A percentile compares a stretch with the other conserved stretches of the same genome.
These are phyloP conservation scores for Gynandropsis gynandra DNA, from an alignment of 345 rosid species.

Conservation along the genomic window DNA sequence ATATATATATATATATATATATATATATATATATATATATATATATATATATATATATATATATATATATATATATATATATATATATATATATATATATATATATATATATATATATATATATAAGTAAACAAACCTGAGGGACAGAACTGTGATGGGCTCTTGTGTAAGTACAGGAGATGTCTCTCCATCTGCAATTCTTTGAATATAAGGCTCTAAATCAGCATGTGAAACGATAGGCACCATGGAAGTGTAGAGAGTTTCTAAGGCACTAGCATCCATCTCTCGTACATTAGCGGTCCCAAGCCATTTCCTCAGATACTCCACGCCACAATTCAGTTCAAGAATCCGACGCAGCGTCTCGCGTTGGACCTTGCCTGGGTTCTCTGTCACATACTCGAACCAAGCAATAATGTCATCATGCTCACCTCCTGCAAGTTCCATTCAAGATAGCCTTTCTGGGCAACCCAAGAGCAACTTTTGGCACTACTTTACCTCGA, in stretches of 20 bases:
- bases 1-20: conserved; percentile 6
- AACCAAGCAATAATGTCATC: conserved; percentile 65
- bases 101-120: not conserved
- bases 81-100: not conserved
- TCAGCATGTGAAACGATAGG: conserved; percentile 85
- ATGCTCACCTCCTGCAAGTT: conserved; percentile 12
- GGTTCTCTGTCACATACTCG: conserved; percentile 43
- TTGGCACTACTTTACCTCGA: conserved; percentile 1
- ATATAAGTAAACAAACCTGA: conserved; percentile 42
- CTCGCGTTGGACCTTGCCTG: conserved; percentile 49
- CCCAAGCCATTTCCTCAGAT: conserved; percentile 61
- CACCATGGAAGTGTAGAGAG: conserved; percentile 54
- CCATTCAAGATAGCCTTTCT: conserved; percentile 23
- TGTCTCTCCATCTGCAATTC: conserved; percentile 82
- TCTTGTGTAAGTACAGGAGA: conserved; percentile 68
- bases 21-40: too few species aligned
- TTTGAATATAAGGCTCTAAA: conserved; percentile 67
- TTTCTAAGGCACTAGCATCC: conserved; percentile 56
- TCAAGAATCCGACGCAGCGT: conserved; percentile 66
- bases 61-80: not conserved
- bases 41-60: not conserved
- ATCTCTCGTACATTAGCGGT: conserved; percentile 34
- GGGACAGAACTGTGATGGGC: conserved; percentile 57
- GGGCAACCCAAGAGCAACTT: not conserved
- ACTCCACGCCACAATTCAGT: conserved; percentile 53